Evolutionary conservation across 148 eudicot genomes (phyloP), one percentile per base, ranked within the genome.

Genomic region (Pharnaceum exiguum): DNA sequence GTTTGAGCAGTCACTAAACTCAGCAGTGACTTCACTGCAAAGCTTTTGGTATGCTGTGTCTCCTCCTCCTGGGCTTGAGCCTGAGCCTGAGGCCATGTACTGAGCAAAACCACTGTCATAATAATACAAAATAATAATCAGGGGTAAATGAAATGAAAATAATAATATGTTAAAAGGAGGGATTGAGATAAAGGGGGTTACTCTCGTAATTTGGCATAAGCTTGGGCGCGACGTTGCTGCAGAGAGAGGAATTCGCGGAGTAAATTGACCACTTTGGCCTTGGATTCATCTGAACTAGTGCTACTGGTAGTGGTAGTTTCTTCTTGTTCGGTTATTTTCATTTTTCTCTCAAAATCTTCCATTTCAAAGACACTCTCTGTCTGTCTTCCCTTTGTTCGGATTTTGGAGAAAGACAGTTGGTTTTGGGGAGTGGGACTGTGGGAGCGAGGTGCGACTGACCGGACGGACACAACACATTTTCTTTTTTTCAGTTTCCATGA

Each of bases 1-100:
- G 63, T 81, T 82, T 43, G 98, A 93, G 75, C 96, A 93, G 48
- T 88, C 86, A 57, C 77, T 85, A 72, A 88, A 93, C 74, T 88
- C 86, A 51, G 65, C 52, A 1, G 98, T 93, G 68, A 93, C 65
- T 81, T 81, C 88, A 63, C 82, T 82, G 69, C 98, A 93, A 65
- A 93, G 84, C 58, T 85, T 80, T 54, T 93, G 94, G 76, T 83
- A 93, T 69, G 86, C 64, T 37, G 84, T 50, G 69, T 93, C 98
- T 37, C 55, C 70, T 56, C 90, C n/a, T n/a, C n/a, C n/a, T n/a
- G n/a, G n/a, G n/a, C n/a, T n/a, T n/a, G n/a, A n/a, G n/a, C n/a
- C n/a, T n/a, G n/a, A n/a, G n/a, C n/a, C 87, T 57, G 97, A 87
- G 45, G 51, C 79, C 85, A 80, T 78, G 65, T 86, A 90, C 40